Evolutionary conservation across 2,329 filamentous ascomycete species (phyloP).

Genomic region (Amylocarpus encephaloides): DNA sequence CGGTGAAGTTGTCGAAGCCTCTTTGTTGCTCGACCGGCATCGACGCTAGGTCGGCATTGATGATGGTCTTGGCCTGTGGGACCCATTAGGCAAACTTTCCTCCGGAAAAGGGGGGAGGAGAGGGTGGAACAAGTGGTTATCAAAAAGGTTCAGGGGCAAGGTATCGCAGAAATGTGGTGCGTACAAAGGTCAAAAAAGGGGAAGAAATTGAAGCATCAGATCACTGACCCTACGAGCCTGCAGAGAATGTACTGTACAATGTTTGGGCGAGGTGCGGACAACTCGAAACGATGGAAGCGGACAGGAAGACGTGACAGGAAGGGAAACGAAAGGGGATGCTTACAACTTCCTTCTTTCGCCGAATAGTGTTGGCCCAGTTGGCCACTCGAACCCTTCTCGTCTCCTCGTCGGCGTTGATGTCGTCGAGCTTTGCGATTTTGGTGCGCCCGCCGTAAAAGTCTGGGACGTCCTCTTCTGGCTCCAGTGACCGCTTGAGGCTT

Average conservation of each 20-base stretch:
- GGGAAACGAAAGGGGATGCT: neutral
- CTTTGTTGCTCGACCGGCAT: slow-evolving; percentile 23
- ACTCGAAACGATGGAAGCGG: neutral
- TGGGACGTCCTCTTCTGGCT: neutral
- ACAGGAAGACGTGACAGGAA: neutral
- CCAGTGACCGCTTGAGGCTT: neutral
- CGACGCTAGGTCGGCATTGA: slow-evolving; percentile 11
- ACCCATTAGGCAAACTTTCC: neutral
- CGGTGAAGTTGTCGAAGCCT: slow-evolving; percentile 27
- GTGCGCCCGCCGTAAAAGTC: slow-evolving; percentile 4
- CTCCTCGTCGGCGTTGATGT: slow-evolving; percentile 2
- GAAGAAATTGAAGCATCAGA: neutral
- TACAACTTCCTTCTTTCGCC: slow-evolving; percentile 2
- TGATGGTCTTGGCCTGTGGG: slow-evolving; percentile 13
- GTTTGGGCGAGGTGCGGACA: neutral
- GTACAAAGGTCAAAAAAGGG: too few relatives aligned
- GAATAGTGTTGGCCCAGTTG: slow-evolving; percentile 2
- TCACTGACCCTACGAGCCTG: neutral
- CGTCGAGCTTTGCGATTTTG: slow-evolving; percentile 8
- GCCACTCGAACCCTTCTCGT: neutral
- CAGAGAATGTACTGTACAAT: neutral
- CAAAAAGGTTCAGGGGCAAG: neutral
- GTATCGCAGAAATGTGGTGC: too few relatives aligned
- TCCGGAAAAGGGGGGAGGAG: neutral
- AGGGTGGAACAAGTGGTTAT: neutral